Base-by-base conservation (phyloP, 352 stramenopile species). In the Saprolegnia parasitica region DNA sequence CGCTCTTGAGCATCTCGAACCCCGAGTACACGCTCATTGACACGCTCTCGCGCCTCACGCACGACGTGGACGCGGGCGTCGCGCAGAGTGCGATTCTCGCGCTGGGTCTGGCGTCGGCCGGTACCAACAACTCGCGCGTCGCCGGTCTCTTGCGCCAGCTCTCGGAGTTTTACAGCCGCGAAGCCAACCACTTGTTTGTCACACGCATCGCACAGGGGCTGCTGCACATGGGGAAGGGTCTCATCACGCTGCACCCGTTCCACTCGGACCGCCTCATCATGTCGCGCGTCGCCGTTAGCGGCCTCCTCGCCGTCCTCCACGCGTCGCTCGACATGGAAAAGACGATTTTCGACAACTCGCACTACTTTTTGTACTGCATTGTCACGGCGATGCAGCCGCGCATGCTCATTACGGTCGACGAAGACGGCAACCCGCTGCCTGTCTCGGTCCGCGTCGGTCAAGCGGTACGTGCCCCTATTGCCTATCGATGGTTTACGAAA, bases 71-170 rank as follows among this genome's bases (percentile, higher is more conserved):
- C 75, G 76, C 85, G 5, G 93, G 98, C 71, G 96, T 99, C 37
- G 95, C 96, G 26, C 97, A 99, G 82, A 98, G 95, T 68, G 97
- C 97, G 5, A 99, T 99, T 67, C 77, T 99, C 46, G 95, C 88
- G 24, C 87, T 99, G 67, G 98, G 98, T 29, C 77, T 99, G 39
- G 86, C 98, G 37, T 96, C 94, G 56, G 97, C 97, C 42, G 98
- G 98, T 49, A 99, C 97, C n/a, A 99, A 99, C 80, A 99, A 99
- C 80, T 98, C 95, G 46, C 90, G 97, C 26, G 95, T 99, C 56
- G 98, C 97, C 21, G 96, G 97, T 67, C 81, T 99, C 35, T 85
- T 99, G 63, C 92, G 98, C 56, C 88, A 97, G 72, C 83, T 98
- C 66, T 97, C 93, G 39, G 97, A 99, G 75, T 99, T 99, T 74